A percentile compares a stretch with the other conserved stretches of the same genome.
Conservation (phyloP, 2,329 filamentous ascomycete genomes). For the Monilinia fructigena region DNA sequence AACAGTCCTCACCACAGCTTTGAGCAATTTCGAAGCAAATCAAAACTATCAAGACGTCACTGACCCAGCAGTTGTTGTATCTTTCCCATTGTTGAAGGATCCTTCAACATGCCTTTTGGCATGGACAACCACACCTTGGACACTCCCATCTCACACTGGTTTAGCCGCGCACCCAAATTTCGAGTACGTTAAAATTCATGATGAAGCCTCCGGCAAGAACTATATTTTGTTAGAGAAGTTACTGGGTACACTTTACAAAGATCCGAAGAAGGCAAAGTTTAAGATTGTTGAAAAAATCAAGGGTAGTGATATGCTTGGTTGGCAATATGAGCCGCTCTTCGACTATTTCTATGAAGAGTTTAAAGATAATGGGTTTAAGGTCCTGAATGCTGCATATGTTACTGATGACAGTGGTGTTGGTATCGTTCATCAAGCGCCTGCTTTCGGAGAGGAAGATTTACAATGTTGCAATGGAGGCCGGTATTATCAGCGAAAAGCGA, state of each 20-base stretch:
- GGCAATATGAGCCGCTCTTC: slow-evolving; percentile 87
- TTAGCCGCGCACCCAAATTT: slow-evolving; percentile 79
- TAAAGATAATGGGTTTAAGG: slow-evolving; percentile 78
- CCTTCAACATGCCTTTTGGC: slow-evolving; percentile 68
- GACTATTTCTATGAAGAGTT: slow-evolving; percentile 88
- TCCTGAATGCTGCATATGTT: slow-evolving; percentile 82
- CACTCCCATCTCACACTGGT: slow-evolving; percentile 75
- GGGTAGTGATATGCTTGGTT: slow-evolving; percentile 75
- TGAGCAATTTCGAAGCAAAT: slow-evolving; percentile 91
- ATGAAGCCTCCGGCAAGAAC: slow-evolving; percentile 77
- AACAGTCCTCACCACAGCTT: slow-evolving; percentile 80
- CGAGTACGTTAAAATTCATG: slow-evolving; percentile 82
- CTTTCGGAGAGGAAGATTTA: slow-evolving; percentile 97
- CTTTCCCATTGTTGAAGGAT: slow-evolving; percentile 79
- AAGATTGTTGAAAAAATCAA: slow-evolving; percentile 76
- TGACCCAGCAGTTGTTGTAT: slow-evolving; percentile 84
- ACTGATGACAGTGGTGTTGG: slow-evolving; percentile 88
- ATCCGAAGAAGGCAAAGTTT: slow-evolving; percentile 92
- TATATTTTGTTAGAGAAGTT: slow-evolving; percentile 83
- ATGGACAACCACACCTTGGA: slow-evolving; percentile 61
- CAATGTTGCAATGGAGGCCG: slow-evolving; percentile 71
- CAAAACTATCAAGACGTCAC: slow-evolving; percentile 94
- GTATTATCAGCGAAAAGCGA: slow-evolving; percentile 73
- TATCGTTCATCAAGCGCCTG: slow-evolving; percentile 89
- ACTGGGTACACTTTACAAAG: slow-evolving; percentile 83